Percentiles rank a stretch among this genome's conserved stretches.
phyloP scores from a whole-genome alignment of 2,329 filamentous ascomycete genomes.

The Diaporthe citri region DNA sequence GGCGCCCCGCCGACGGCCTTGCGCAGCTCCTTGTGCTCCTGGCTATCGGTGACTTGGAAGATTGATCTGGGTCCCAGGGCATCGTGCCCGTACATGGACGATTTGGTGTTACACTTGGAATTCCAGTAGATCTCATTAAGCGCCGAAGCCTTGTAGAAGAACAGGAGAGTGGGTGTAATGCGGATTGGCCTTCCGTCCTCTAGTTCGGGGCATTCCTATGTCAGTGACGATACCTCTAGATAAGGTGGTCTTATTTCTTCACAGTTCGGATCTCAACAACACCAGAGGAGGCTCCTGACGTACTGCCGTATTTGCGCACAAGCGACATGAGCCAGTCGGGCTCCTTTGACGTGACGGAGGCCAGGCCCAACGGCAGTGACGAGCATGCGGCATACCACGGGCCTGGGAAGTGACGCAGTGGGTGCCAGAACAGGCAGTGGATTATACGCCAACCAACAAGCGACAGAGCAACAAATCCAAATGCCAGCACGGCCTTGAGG shows the following conservation, averaged over 20 bases:
- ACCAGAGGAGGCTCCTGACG: neutral
- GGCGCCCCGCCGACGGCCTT: conserved; percentile 51
- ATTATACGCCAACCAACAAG: conserved; percentile 27
- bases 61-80: conserved; percentile 51
- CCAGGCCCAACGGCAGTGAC: conserved; percentile 42
- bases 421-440: conserved; percentile 44
- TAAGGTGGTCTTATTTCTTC: neutral
- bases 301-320: conserved; percentile 43
- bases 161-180: conserved; percentile 52
- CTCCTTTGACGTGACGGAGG: conserved; percentile 41
- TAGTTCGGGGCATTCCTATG: conserved; percentile 40
- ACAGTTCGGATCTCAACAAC: neutral
- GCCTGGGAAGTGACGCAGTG: conserved; percentile 43
- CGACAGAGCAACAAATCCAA: neutral
- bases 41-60: conserved; percentile 48
- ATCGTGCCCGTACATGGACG: conserved; percentile 50
- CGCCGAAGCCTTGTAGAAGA: conserved; percentile 52
- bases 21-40: conserved; percentile 50
- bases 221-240: neutral
- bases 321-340: conserved; percentile 44
- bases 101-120: conserved; percentile 51
- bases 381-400: conserved; percentile 44
- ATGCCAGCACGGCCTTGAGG: conserved; percentile 2
- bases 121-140: conserved; percentile 57
- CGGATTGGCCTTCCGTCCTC: conserved; percentile 48